A percentile compares a stretch with the other conserved stretches of the same genome.
phyloP scores from a whole-genome alignment of 306 rosid species.

The Prunus padus region DNA sequence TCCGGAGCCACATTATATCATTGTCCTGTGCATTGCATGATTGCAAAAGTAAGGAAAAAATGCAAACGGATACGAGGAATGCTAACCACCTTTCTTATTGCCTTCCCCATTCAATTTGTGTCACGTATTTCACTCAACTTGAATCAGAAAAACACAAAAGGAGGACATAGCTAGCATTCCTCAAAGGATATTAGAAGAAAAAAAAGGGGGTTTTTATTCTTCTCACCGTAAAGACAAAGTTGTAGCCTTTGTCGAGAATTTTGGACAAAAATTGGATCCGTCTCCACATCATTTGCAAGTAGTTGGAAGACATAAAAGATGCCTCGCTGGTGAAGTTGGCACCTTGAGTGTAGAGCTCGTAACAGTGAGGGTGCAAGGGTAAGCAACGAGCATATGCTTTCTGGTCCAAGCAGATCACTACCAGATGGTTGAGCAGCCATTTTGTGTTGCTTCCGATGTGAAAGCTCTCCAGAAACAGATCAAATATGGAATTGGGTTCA shows the following conservation, averaged over 20 bases:
- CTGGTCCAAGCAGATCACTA: constrained; percentile 61
- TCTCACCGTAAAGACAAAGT: constrained; percentile 74
- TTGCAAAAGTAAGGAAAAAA: neutral
- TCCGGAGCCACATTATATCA: constrained; percentile 84
- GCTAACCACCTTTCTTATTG: too few species aligned
- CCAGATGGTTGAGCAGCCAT: constrained; percentile 58
- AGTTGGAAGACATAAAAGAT: constrained; percentile 55
- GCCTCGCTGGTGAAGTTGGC: constrained; percentile 62
- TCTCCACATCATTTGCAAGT: constrained; percentile 89
- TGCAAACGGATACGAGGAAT: too few species aligned
- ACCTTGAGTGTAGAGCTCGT: constrained; percentile 44
- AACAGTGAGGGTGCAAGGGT: constrained; percentile 62
- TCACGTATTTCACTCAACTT: too few species aligned
- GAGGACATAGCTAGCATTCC: too few species aligned
- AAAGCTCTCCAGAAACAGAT: constrained; percentile 73
- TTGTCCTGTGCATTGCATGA: constrained; percentile 46
- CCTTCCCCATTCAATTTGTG: too few species aligned
- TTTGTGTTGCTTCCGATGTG: constrained; percentile 53
- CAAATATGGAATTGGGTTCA: constrained; percentile 68
- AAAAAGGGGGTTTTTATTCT: neutral
- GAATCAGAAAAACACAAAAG: too few species aligned
- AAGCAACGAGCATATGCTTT: constrained; percentile 70
- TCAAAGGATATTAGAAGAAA: too few species aligned
- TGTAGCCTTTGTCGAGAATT: constrained; percentile 67
- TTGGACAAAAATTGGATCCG: constrained; percentile 57